Base-by-base conservation (phyloP, 2,329 filamentous ascomycete genomes). In the Colletotrichum melonis region DNA sequence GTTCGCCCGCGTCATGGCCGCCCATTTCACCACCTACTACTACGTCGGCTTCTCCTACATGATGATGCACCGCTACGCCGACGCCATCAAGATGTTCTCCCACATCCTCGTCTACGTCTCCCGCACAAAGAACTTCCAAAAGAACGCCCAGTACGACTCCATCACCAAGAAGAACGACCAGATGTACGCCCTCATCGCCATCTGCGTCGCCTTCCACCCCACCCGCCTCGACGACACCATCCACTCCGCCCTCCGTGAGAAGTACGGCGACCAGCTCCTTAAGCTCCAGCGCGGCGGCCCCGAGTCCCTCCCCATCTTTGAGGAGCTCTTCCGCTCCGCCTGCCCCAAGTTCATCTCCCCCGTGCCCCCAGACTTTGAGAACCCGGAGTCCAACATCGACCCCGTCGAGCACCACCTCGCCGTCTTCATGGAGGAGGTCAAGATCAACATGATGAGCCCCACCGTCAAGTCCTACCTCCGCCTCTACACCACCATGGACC, bases 91-190 rank as follows among this genome's bases (percentile, higher is more conserved):
- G 90, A 98, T 98, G 93, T 99, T 99, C 92, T 97, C 94, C 89
- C 97, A 99, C 90, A 99, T 99, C 85, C 92, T 99, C 79, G 93
- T 99, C 86, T 99, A 98, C 87, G 95, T 99, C 78, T 98, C 95
- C 78, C 91, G 97, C 80, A 99, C 97, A 82, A 99, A 99, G 94
- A 98, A 98, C 90, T 98, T 98, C 92, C 97, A 99, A 87, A 99
- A 98, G 92, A 97, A 95, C 84, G 93, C 94, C 32, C 94, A 98
- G 87, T 98, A 98, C 88, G 97, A 99, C 85, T 97, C 95, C 76
- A 98, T 98, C 85, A 95, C 94, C 80, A 99, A 99, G 93, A 98
- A 98, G 92, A 98, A 98, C 85, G 97, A 99, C 85, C 97, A 99
- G 89, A 98, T 99, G 96, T 98, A 98, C 84, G 97, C 97, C 52